Percentiles rank a stretch among this genome's conserved stretches.
These are phyloP conservation scores for Saccharomyces hybrid DNA, from an alignment of 1,139 yeast genomes.

Conservation along the genomic window DNA sequence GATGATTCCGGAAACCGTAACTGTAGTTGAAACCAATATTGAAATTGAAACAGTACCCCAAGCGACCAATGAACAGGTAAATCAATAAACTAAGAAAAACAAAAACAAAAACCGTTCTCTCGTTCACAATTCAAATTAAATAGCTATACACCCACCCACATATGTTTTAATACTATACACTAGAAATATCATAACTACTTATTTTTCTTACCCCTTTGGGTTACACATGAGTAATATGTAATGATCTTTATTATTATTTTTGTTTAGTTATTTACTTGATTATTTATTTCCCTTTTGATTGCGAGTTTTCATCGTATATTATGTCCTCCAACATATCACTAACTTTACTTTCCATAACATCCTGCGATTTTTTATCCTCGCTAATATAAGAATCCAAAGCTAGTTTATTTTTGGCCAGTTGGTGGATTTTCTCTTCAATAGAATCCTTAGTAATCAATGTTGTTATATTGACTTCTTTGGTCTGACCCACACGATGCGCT, in stretches of 20 bases:
- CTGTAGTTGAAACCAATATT: no score
- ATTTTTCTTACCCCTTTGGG: no score
- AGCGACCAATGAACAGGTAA: not conserved
- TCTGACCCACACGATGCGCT: slow-evolving; percentile 97
- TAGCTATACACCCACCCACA: not conserved
- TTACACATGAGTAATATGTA: not conserved
- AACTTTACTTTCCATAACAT: slow-evolving; percentile 24
- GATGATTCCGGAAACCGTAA: not conserved
- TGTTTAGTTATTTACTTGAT: not conserved
- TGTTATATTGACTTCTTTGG: slow-evolving; percentile 73
- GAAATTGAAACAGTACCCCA: not conserved
- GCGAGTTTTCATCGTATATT: slow-evolving; percentile 21
- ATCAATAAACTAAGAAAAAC: not conserved
- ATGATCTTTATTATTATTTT: no score
- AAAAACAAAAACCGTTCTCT: not conserved
- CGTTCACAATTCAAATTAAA: not conserved
- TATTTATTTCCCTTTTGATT: not conserved
- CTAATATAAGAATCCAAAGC: slow-evolving; percentile 54
- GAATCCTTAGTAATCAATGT: slow-evolving; percentile 68
- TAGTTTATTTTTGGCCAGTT: slow-evolving; percentile 81
- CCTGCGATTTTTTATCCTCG: slow-evolving; percentile 26
- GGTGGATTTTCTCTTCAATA: slow-evolving; percentile 82
- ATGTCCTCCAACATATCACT: slow-evolving; percentile 29
- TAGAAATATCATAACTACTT: not conserved
- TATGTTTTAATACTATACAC: not conserved